Percentiles rank a stretch among this genome's conserved stretches.
These are phyloP conservation scores for Solanum aculeatissimum DNA, from an alignment of 305 asterid genomes.

Conservation along the genomic window DNA sequence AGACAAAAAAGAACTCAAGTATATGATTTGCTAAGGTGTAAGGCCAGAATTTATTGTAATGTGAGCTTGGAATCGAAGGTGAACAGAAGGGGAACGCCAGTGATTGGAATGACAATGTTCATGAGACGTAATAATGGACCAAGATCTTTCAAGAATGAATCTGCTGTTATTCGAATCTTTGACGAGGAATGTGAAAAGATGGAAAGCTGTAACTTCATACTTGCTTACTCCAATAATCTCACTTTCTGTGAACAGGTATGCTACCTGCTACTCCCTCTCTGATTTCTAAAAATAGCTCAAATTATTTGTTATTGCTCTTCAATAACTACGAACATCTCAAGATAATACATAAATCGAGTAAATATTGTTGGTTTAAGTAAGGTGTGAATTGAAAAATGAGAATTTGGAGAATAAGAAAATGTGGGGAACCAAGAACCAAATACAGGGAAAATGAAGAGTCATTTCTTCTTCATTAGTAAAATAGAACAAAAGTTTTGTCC, in stretches of 20 bases:
- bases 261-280: background rate
- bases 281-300: too few relatives aligned
- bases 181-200: constrained; percentile 28
- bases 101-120: constrained; percentile 53
- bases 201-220: constrained; percentile 34
- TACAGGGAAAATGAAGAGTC: too few relatives aligned
- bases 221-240: constrained; percentile 49
- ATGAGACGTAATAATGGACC: constrained; percentile 39
- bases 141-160: constrained; percentile 49
- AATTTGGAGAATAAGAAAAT: too few relatives aligned
- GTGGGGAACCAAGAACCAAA: too few relatives aligned
- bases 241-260: constrained; percentile 58
- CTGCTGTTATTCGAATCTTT: constrained; percentile 43
- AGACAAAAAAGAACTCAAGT: constrained; percentile 38
- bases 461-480: too few relatives aligned
- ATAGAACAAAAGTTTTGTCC: too few relatives aligned
- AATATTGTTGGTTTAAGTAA: too few relatives aligned
- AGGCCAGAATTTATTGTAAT: constrained; percentile 44
- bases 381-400: too few relatives aligned
- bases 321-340: too few relatives aligned
- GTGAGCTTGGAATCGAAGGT: constrained; percentile 14
- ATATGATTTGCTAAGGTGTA: constrained; percentile 54
- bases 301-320: too few relatives aligned
- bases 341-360: too few relatives aligned
- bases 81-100: constrained; percentile 3